A percentile compares a stretch with the other conserved stretches of the same genome.
Evolutionary conservation across 139 green algal species (phyloP).

Genomic region (Chlamydomonas sphaeroides): DNA sequence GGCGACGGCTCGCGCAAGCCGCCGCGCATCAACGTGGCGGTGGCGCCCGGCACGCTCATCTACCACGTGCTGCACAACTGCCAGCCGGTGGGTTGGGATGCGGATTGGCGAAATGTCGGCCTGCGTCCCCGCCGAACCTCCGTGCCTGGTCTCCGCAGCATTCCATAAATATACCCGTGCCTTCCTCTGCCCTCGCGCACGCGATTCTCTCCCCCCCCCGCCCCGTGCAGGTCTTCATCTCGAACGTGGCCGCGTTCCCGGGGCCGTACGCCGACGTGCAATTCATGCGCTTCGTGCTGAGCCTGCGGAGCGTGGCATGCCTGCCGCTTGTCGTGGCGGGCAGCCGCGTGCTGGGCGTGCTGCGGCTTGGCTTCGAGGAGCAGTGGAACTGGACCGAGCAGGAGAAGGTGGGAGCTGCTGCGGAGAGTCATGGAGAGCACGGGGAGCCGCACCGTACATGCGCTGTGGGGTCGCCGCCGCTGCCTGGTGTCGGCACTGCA

Average conservation of each 20-base stretch:
- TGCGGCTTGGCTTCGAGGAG: constrained; percentile 53
- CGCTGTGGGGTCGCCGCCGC: too few species aligned
- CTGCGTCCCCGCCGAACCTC: too few species aligned
- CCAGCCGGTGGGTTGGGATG: constrained; percentile 45
- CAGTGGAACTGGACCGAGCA: constrained; percentile 49
- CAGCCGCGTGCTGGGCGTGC: constrained; percentile 51
- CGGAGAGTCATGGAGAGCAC: too few species aligned
- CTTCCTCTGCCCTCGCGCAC: too few species aligned
- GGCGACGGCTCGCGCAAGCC: constrained; percentile 49
- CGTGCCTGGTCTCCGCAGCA: too few species aligned
- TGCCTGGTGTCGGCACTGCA: neutral
- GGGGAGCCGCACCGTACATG: too few species aligned
- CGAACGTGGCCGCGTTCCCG: constrained; percentile 39
- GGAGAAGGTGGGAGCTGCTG: constrained; percentile 49
- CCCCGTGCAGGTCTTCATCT: too few species aligned
- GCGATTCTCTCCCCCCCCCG: too few species aligned
- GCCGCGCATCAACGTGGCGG: constrained; percentile 52
- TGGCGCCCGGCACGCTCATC: constrained; percentile 52
- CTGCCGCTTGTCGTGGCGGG: constrained; percentile 50
- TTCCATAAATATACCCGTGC: too few species aligned
- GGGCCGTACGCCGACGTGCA: constrained; percentile 50
- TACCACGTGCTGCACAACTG: constrained; percentile 57
- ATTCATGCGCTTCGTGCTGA: constrained; percentile 56
- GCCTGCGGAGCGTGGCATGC: constrained; percentile 45
- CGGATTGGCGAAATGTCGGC: too few species aligned